A percentile compares a stretch with the other conserved stretches of the same genome.
Evolutionary conservation across 179 eudicot species (phyloP).

Genomic region (Nepenthes alata): DNA sequence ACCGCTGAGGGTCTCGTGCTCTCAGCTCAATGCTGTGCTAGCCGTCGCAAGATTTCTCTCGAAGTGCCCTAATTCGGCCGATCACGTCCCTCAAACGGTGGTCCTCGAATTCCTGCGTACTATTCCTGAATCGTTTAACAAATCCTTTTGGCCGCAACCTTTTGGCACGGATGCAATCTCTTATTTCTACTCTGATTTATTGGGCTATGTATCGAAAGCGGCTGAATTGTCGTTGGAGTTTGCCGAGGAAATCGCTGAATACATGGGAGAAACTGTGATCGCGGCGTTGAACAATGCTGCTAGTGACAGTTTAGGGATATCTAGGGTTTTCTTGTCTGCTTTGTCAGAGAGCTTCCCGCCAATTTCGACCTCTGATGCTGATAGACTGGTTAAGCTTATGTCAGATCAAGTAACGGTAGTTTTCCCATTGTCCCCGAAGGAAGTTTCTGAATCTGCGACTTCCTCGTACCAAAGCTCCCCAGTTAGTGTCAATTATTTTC

Average conservation of each 20-base stretch:
- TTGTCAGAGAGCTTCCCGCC: conserved; percentile 54
- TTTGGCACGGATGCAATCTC: conserved; percentile 32
- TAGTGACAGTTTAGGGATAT: conserved; percentile 16
- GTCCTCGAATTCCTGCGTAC: conserved; percentile 46
- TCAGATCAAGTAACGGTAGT: conserved; percentile 39
- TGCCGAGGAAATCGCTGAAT: conserved; percentile 43
- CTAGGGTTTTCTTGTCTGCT: conserved; percentile 54
- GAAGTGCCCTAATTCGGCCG: conserved; percentile 37
- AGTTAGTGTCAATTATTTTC: conserved; percentile 32
- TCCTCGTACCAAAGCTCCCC: conserved; percentile 79
- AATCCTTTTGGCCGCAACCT: conserved; percentile 78
- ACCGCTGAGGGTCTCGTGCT: conserved; percentile 52
- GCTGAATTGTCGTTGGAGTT: conserved; percentile 44
- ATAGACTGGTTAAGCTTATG: conserved; percentile 36
- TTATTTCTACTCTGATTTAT: conserved; percentile 44
- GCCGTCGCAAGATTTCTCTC: conserved; percentile 63
- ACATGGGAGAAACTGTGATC: conserved; percentile 49
- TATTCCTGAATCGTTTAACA: conserved; percentile 41
- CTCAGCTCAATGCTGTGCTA: conserved; percentile 67
- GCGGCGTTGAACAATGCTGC: conserved; percentile 26
- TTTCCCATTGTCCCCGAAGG: conserved; percentile 36
- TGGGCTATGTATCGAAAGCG: conserved; percentile 43
- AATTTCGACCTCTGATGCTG: conserved; percentile 36
- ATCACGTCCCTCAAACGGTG: conserved; percentile 32
- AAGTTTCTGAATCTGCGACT: conserved; percentile 21